A percentile compares a stretch with the other conserved stretches of the same genome.
These are phyloP conservation scores for Fraxinus greggii DNA, from an alignment of 305 asterid genomes.

Conservation along the genomic window DNA sequence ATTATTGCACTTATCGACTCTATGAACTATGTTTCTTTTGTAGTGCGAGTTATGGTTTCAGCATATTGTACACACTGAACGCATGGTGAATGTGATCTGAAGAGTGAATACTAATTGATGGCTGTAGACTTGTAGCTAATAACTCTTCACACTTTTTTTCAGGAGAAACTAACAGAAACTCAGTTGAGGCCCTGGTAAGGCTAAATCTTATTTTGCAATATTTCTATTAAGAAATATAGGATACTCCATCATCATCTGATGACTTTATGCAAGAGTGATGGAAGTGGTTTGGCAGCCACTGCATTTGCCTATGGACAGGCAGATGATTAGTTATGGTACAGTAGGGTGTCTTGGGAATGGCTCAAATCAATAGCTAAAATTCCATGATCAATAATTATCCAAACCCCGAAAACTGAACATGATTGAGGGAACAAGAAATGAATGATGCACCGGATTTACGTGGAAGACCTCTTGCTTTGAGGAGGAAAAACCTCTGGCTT, in stretches of 20 bases:
- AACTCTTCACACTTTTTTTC: conserved; percentile 24
- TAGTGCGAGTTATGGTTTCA: neutral
- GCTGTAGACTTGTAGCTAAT: neutral
- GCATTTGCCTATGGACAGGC: neutral
- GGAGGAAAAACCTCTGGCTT: neutral
- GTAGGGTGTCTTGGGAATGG: neutral
- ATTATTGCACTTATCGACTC: neutral
- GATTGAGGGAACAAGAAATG: neutral
- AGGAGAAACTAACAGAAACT: conserved; percentile 69
- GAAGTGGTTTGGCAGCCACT: neutral
- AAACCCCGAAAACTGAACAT: neutral
- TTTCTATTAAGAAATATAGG: neutral
- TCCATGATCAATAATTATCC: neutral
- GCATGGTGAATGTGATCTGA: neutral
- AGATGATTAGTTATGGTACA: neutral
- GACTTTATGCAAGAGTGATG: neutral
- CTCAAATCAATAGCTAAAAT: neutral
- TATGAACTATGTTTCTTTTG: neutral
- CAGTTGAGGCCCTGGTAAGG: conserved; percentile 83
- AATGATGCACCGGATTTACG: neutral
- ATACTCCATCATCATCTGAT: neutral
- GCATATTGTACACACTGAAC: neutral
- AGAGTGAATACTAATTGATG: neutral
- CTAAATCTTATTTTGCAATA: neutral
- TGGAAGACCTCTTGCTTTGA: neutral